Conservation (phyloP, 2,329 filamentous ascomycete genomes). For the Zymoseptoria passerinii region DNA sequence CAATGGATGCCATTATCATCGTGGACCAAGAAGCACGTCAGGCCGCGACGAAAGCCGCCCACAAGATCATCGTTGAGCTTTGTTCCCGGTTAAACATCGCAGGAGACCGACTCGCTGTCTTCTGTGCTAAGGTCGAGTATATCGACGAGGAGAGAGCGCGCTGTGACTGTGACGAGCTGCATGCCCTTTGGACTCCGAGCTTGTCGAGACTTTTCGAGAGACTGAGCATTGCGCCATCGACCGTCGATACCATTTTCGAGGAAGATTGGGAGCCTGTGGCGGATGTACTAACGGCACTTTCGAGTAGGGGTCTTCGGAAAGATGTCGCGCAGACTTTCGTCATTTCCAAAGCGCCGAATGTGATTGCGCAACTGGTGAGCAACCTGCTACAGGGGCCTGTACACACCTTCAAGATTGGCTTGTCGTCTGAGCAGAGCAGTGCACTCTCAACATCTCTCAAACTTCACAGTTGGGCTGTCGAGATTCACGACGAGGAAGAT, state of each 20-base stretch:
- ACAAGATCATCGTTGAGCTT: conserved; percentile 13
- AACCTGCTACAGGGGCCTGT: conserved; percentile 9
- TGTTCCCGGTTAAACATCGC: conserved; percentile 9
- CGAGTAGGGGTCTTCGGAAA: conserved; percentile 3
- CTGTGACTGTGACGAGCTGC: conserved; percentile 9
- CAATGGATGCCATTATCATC: conserved; percentile 12
- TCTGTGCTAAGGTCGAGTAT: conserved; percentile 4
- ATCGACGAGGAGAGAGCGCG: conserved; percentile 1
- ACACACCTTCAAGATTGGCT: conserved; percentile 13
- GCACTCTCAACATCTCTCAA: not conserved
- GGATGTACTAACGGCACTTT: conserved; percentile 2
- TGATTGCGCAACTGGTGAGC: conserved; percentile 8
- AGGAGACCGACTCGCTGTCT: conserved; percentile 9
- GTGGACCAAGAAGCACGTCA: conserved; percentile 7
- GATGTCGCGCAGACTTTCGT: conserved; percentile 9
- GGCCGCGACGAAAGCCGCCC: not conserved
- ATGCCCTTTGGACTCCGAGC: conserved; percentile 9
- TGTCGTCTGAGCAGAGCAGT: conserved; percentile 1
- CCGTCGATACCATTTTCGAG: conserved; percentile 1
- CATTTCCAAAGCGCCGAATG: conserved; percentile 7
- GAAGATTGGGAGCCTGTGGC: conserved; percentile 9
- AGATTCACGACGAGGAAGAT: conserved; percentile 5
- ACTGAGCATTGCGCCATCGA: conserved; percentile 11
- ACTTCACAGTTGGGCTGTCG: conserved; percentile 7
- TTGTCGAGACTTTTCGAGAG: conserved; percentile 10